Evolutionary conservation across 2,329 filamentous ascomycete species (phyloP).

Genomic region (Cladosporium cucumerinum): DNA sequence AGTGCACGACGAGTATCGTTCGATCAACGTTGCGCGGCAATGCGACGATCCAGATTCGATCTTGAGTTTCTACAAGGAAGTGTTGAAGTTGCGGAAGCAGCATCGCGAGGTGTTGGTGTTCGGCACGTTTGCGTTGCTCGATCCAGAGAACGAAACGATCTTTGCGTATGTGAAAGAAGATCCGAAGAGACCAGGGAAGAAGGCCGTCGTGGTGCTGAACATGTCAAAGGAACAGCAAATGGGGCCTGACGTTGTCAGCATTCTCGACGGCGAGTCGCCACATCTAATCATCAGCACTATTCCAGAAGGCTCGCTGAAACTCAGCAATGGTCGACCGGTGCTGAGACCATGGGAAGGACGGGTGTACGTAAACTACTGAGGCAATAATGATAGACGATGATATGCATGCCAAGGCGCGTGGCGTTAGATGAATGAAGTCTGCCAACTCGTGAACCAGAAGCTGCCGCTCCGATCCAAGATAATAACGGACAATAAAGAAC

Average conservation of each 20-base stretch:
- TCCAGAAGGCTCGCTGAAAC: conserved; percentile 22
- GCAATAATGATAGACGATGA: not conserved
- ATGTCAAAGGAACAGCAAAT: conserved; percentile 32
- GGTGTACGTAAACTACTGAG: conserved; percentile 33
- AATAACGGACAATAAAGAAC: too few relatives aligned
- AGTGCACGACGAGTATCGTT: conserved; percentile 59
- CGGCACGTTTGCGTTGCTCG: conserved; percentile 58
- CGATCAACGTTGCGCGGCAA: conserved; percentile 62
- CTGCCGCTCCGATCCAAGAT: too few relatives aligned
- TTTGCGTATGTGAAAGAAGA: conserved; percentile 48
- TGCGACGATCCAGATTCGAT: conserved; percentile 49
- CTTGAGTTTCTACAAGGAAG: conserved; percentile 59
- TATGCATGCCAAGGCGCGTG: not conserved
- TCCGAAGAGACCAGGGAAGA: conserved; percentile 24
- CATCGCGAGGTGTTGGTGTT: conserved; percentile 64
- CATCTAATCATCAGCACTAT: conserved; percentile 47
- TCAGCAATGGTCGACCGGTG: not conserved
- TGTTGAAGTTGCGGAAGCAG: conserved; percentile 55
- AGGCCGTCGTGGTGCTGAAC: conserved; percentile 38
- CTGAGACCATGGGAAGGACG: conserved; percentile 38
- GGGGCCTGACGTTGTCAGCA: conserved; percentile 18
- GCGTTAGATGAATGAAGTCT: too few relatives aligned
- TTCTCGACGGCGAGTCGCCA: not conserved
- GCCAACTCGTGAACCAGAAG: too few relatives aligned
- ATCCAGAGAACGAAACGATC: conserved; percentile 49